These are phyloP conservation scores for Aspergillus japonicus DNA, from an alignment of 2,329 filamentous ascomycete genomes.

Conservation along the genomic window DNA sequence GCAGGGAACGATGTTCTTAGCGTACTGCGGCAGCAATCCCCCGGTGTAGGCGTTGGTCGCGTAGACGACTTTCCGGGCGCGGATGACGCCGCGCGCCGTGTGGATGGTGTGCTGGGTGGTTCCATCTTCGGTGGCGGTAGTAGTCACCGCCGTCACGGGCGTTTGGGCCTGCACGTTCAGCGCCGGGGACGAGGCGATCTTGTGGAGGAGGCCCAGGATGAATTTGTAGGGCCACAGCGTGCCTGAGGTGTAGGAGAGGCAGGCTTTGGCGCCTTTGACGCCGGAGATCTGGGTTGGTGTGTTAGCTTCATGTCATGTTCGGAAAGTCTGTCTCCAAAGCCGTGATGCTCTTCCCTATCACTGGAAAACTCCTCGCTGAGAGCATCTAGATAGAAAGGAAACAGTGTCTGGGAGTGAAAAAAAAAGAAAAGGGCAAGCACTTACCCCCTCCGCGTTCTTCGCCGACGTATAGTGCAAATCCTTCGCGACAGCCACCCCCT, in stretches of 20 bases:
- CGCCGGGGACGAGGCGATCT: constrained; percentile 52
- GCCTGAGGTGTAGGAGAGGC: constrained; percentile 37
- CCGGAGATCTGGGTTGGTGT: constrained; percentile 33
- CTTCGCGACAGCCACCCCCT: constrained; percentile 28
- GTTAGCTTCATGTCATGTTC: background rate
- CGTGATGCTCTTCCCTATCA: too few relatives aligned
- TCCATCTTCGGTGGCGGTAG: constrained; percentile 46
- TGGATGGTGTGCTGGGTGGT: constrained; percentile 55
- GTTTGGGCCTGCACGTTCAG: constrained; percentile 57
- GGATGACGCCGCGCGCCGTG: constrained; percentile 61
- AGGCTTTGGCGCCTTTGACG: constrained; percentile 41
- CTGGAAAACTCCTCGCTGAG: too few relatives aligned
- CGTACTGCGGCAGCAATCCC: constrained; percentile 67
- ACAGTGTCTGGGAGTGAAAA: too few relatives aligned
- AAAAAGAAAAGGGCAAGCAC: constrained; percentile 9
- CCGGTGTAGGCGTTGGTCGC: constrained; percentile 85
- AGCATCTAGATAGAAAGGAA: too few relatives aligned
- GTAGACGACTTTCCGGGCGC: constrained; percentile 65
- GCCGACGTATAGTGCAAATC: constrained; percentile 30
- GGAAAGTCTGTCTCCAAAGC: too few relatives aligned
- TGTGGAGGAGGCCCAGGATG: constrained; percentile 65
- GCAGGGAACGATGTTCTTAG: constrained; percentile 72
- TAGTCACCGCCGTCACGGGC: constrained; percentile 36
- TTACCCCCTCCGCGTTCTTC: constrained; percentile 32
- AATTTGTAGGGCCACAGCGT: constrained; percentile 71